Conservation (phyloP, 768 basidiomycete species). For the Suillus fuscotomentosus region DNA sequence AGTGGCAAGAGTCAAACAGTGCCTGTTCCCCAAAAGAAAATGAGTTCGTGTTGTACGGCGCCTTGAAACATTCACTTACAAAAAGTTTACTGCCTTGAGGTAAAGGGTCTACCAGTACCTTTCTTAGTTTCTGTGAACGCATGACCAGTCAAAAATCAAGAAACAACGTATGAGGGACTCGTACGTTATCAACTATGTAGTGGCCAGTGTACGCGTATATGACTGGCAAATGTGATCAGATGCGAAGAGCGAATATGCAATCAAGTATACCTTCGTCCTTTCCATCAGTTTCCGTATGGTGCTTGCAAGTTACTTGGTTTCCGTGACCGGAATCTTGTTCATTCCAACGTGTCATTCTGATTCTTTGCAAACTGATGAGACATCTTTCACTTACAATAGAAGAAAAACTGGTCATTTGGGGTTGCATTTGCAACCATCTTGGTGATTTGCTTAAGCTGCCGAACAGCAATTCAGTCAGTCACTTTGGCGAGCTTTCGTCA, state of each 20-base stretch:
- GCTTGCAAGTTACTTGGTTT: slow-evolving; percentile 39
- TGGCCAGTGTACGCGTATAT: slow-evolving; percentile 12
- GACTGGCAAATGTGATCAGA: slow-evolving; percentile 6
- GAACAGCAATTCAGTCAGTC: background rate
- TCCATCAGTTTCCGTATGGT: slow-evolving; percentile 49
- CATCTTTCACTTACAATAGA: slow-evolving; percentile 46
- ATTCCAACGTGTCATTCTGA: background rate
- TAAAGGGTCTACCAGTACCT: slow-evolving; percentile 22
- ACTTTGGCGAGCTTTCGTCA: background rate
- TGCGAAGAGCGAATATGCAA: background rate
- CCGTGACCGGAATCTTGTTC: slow-evolving; percentile 50
- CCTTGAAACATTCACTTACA: slow-evolving; percentile 14
- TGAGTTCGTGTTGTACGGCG: background rate
- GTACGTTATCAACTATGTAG: slow-evolving; percentile 24
- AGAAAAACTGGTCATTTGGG: slow-evolving; percentile 52
- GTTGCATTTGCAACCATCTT: slow-evolving; percentile 43
- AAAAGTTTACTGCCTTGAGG: slow-evolving; percentile 27
- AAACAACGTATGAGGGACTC: slow-evolving; percentile 20
- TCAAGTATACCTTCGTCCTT: slow-evolving; percentile 46
- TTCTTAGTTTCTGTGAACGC: slow-evolving; percentile 19
- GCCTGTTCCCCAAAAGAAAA: slow-evolving; percentile 16
- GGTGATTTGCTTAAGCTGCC: slow-evolving; percentile 41
- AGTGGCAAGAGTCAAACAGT: slow-evolving; percentile 29
- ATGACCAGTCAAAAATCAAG: background rate
- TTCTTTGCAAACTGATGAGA: background rate